Evolutionary conservation across 1,284 basidiomycete species (phyloP).

Genomic region (Naganishia sp.): DNA sequence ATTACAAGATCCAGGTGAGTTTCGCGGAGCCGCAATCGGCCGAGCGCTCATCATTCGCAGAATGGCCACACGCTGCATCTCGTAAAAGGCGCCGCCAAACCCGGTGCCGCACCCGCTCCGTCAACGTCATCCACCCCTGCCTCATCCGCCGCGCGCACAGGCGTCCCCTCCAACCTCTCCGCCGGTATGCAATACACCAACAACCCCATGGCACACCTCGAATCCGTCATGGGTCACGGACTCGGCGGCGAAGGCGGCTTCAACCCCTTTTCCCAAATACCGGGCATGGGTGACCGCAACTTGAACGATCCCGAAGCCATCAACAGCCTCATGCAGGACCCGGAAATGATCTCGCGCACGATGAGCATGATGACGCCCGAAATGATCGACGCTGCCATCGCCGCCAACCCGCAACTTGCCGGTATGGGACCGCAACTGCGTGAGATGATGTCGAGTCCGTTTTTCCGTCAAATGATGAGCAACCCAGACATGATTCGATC

Average conservation of each 20-base stretch:
- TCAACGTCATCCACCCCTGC: conserved; percentile 42
- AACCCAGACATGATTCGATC: conserved; percentile 74
- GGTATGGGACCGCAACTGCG: conserved; percentile 78
- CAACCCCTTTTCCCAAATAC: conserved; percentile 82
- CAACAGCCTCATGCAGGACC: conserved; percentile 78
- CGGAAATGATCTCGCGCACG: conserved; percentile 76
- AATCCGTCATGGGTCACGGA: conserved; percentile 44
- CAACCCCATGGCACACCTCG: conserved; percentile 49
- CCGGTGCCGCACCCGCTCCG: conserved; percentile 50
- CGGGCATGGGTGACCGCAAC: conserved; percentile 64
- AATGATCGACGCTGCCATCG: conserved; percentile 78
- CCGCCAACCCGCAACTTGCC: conserved; percentile 74
- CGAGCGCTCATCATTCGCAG: conserved; percentile 2
- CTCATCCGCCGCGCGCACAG: conserved; percentile 63
- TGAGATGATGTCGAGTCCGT: conserved; percentile 74
- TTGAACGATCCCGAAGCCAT: conserved; percentile 87
- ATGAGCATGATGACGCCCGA: conserved; percentile 71
- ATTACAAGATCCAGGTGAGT: conserved; percentile 76
- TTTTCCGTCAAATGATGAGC: conserved; percentile 77
- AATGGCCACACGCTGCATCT: conserved; percentile 81
- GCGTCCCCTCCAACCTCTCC: conserved; percentile 40
- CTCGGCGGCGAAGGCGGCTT: conserved; percentile 57
- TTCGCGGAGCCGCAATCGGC: conserved; percentile 19
- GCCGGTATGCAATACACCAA: conserved; percentile 48
- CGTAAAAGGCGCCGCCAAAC: conserved; percentile 79